These are phyloP conservation scores for Saccharomycopsis hybrid DNA, from an alignment of 1,139 yeast genomes.

Conservation along the genomic window DNA sequence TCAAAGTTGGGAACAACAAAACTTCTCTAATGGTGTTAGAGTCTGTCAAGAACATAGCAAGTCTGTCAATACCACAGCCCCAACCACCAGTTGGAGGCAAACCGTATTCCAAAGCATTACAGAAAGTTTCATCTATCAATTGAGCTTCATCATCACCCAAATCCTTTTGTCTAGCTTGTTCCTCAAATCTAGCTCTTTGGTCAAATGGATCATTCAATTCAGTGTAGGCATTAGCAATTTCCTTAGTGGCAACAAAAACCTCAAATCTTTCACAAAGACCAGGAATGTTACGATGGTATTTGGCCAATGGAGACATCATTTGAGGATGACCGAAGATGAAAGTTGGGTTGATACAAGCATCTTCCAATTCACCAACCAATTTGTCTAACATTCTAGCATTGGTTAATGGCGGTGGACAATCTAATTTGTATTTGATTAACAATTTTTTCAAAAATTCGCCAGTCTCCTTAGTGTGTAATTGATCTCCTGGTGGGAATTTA, in stretches of 20 bases:
- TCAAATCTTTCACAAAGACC: constrained; percentile 98
- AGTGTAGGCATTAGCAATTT: constrained; percentile 96
- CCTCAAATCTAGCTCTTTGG: constrained; percentile 95
- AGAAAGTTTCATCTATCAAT: constrained; percentile 91
- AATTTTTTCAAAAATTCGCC: constrained; percentile 81
- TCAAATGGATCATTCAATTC: constrained; percentile 99
- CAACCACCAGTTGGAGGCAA: constrained; percentile 99
- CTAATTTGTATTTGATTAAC: constrained; percentile 74
- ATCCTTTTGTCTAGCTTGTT: constrained; percentile 96
- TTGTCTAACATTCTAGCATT: constrained; percentile 98
- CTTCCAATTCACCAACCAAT: constrained; percentile 94
- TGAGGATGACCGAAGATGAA: constrained; percentile 98
- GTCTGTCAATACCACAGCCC: constrained; percentile 99
- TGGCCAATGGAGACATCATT: constrained; percentile 99
- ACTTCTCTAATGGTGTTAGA: constrained; percentile 98
- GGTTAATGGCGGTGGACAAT: constrained; percentile 94
- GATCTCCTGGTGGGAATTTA: constrained; percentile 86
- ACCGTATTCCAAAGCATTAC: constrained; percentile 97
- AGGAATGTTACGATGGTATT: constrained; percentile 84
- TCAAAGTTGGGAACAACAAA: constrained; percentile 94
- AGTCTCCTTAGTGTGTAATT: constrained; percentile 90
- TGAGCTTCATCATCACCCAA: constrained; percentile 99
- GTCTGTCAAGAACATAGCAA: constrained; percentile 96
- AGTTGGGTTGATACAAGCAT: constrained; percentile 90
- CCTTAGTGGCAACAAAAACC: constrained; percentile 97